phyloP scores from a whole-genome alignment of 2,329 filamentous ascomycete species.

The Falciphora oryzae region DNA sequence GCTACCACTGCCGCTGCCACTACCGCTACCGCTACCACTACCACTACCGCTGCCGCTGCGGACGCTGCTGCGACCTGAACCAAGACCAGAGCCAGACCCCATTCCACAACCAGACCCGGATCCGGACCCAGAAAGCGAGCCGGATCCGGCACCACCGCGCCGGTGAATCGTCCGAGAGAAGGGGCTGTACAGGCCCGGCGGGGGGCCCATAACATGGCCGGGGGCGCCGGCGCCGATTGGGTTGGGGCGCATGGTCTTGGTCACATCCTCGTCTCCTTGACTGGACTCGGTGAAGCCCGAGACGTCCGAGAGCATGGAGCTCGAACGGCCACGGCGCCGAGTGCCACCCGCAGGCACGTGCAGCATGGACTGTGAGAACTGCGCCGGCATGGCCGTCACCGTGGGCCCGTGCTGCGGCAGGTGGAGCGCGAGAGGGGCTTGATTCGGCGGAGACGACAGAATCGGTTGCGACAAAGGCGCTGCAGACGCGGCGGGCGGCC shows the following conservation, averaged over 20 bases:
- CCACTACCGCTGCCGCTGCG: constrained; percentile 41
- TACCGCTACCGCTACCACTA: constrained; percentile 38
- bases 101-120: constrained; percentile 18
- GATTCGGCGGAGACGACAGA: constrained; percentile 16
- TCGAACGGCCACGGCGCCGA: constrained; percentile 49
- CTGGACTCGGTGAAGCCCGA: constrained; percentile 63
- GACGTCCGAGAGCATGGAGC: constrained; percentile 61
- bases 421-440: neutral
- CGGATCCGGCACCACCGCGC: constrained; percentile 15
- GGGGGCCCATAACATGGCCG: constrained; percentile 10
- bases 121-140: constrained; percentile 23
- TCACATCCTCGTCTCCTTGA: constrained; percentile 39
- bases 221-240: constrained; percentile 19
- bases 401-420: neutral
- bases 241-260: constrained; percentile 9
- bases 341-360: neutral
- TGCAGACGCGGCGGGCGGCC: constrained; percentile 27
- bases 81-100: constrained; percentile 21
- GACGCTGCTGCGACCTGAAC: constrained; percentile 29
- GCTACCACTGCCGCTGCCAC: constrained; percentile 39
- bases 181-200: constrained; percentile 8
- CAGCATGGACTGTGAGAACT: constrained; percentile 21
- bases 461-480: constrained; percentile 27
- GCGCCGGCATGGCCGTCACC: neutral
- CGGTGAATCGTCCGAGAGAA: constrained; percentile 11